Conservation (phyloP, 1,139 yeast species). For the Geotrichum cucujoidarum region DNA sequence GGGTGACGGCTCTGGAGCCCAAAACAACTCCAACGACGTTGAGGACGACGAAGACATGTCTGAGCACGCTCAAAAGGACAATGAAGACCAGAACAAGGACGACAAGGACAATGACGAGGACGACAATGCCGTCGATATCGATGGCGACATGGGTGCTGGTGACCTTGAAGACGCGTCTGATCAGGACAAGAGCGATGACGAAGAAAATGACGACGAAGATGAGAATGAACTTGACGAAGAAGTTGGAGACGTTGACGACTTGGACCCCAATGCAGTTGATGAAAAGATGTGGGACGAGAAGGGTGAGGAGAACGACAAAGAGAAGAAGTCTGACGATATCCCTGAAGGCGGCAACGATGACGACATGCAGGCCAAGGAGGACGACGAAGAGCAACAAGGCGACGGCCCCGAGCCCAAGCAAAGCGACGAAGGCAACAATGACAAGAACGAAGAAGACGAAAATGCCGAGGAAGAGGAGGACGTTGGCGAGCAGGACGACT, state of each 20-base stretch:
- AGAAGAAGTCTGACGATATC: constrained; percentile 61
- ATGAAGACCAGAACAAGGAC: constrained; percentile 65
- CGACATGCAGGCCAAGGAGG: constrained; percentile 49
- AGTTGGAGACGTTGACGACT: constrained; percentile 80
- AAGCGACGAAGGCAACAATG: constrained; percentile 29
- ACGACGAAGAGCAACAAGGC: constrained; percentile 75
- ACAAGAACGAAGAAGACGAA: constrained; percentile 28
- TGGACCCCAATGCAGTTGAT: constrained; percentile 92
- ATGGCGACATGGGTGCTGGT: constrained; percentile 94
- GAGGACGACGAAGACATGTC: constrained; percentile 89
- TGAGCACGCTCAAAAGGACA: constrained; percentile 83
- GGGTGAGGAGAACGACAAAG: constrained; percentile 67
- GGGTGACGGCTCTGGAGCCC: constrained; percentile 94
- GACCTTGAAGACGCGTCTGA: constrained; percentile 71
- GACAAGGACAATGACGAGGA: constrained; percentile 55
- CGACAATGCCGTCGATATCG: constrained; percentile 80
- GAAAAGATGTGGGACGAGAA: constrained; percentile 99
- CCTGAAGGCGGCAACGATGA: constrained; percentile 53
- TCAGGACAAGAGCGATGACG: constrained; percentile 52
- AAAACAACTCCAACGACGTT: constrained; percentile 73
- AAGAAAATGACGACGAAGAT: constrained; percentile 51
- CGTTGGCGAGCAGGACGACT: constrained; percentile 40
- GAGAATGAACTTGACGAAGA: constrained; percentile 74
- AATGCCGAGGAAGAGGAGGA: constrained; percentile 41
- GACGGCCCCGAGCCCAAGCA: constrained; percentile 69